Base-by-base conservation (phyloP, 305 asterid species). In the Fraxinus dipetala region DNA sequence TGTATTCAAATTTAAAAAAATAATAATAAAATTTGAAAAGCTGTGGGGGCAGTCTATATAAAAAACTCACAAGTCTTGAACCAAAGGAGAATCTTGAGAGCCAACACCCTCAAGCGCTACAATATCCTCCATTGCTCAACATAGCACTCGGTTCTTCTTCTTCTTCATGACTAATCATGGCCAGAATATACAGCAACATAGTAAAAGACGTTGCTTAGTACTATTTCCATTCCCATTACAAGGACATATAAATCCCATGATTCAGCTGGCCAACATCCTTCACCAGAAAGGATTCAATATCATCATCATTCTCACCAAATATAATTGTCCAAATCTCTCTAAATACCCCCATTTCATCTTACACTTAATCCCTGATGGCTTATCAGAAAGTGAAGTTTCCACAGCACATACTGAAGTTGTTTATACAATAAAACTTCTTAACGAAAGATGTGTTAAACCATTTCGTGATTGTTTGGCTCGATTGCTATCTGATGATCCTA, bases 161-260 rank as follows among this genome's bases (percentile, higher is more conserved):
- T 24, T 65, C 35, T 24, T 26, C 35, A 65, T 65, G 73, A 14
- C 13, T 65, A 65, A 26, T 3, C 73, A 11, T 9, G 18, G 18
- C n/a, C 34, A 65, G 22, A 26, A 5, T 18, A 22, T 67, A 84
- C 30, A 59, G 79, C 59, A 67, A 7, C 76, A 13, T 79, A 51
- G 30, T 0, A 77, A 75, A 36, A 28, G 78, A 6, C 74, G 86
- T 30, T 83, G 90, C 31, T 4, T 91, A 77, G 72, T 89, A 54
- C 81, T 90, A 0, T 86, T 87, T 30, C 90, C 92, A 1, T 56
- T 82, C 1, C 89, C 92, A 8, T 78, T 87, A 11, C 91, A 89
- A 81, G 89, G 89, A 51, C 92, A 89, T 82, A 80, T 89, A 38
- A 89, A 83, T 65, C 89, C 92, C 22, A 87, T 87, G 92, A 63